These are phyloP conservation scores for Taphrina deformans DNA, from an alignment of 1,139 yeast genomes.

Conservation along the genomic window DNA sequence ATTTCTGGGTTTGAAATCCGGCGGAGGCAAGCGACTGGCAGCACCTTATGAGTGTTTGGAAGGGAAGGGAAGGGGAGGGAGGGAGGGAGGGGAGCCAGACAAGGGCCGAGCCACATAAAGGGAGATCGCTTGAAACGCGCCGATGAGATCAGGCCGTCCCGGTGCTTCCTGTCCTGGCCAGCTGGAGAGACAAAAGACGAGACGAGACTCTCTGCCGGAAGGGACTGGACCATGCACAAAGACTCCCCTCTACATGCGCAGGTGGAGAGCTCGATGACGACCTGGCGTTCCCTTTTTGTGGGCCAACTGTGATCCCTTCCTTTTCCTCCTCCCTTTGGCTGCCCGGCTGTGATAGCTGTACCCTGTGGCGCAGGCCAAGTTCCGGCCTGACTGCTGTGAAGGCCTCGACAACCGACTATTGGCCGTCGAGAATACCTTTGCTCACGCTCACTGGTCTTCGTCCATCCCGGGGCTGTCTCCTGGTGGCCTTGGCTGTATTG, in stretches of 20 bases:
- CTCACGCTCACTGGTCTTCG: neutral
- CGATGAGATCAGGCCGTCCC: slow-evolving; percentile 8
- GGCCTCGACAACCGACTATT: too few species aligned
- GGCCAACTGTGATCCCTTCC: neutral
- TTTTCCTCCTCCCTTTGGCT: neutral
- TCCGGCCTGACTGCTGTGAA: neutral
- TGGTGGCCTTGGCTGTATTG: too few species aligned
- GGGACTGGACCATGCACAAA: neutral
- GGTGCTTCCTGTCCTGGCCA: neutral
- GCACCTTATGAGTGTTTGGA: neutral
- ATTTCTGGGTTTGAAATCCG: too few species aligned
- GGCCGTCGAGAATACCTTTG: neutral
- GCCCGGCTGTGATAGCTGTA: neutral
- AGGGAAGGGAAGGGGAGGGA: neutral
- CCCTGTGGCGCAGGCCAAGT: neutral
- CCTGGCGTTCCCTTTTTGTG: neutral
- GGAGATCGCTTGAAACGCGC: neutral
- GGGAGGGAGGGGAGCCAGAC: neutral
- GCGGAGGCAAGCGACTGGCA: neutral
- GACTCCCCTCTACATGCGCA: neutral
- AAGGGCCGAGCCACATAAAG: neutral
- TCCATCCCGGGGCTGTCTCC: too few species aligned
- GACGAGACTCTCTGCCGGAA: neutral
- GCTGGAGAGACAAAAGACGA: neutral
- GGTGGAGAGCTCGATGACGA: neutral